These are phyloP conservation scores for Fusarium sp. DNA, from an alignment of 2,329 filamentous ascomycete genomes.

Conservation along the genomic window DNA sequence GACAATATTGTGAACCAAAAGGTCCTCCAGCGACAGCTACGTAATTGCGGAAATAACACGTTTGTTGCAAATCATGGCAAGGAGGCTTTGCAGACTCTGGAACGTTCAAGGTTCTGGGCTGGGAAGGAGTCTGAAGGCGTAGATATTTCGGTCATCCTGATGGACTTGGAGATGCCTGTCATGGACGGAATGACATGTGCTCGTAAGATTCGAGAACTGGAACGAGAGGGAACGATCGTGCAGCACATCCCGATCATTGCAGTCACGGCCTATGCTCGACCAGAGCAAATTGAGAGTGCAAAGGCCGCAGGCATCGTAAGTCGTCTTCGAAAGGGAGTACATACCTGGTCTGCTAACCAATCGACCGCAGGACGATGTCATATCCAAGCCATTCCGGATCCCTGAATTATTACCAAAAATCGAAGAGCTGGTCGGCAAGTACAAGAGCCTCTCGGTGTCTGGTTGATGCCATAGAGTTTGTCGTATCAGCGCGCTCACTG, in stretches of 20 bases:
- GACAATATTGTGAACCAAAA: constrained; percentile 74
- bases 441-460: constrained; percentile 47
- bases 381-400: constrained; percentile 83
- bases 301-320: constrained; percentile 77
- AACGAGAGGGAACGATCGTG: constrained; percentile 67
- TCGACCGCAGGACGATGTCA: constrained; percentile 69
- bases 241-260: constrained; percentile 79
- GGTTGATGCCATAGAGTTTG: constrained; percentile 9
- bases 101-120: constrained; percentile 65
- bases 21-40: constrained; percentile 68
- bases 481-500: neutral
- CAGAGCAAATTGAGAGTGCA: constrained; percentile 76
- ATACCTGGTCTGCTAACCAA: constrained; percentile 9
- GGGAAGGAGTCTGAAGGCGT: constrained; percentile 57
- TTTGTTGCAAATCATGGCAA: constrained; percentile 71
- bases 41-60: constrained; percentile 67
- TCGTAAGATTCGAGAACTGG: constrained; percentile 72
- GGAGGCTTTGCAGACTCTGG: constrained; percentile 67
- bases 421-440: constrained; percentile 61
- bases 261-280: constrained; percentile 83
- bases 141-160: constrained; percentile 73
- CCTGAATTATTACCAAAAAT: constrained; percentile 75
- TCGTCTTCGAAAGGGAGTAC: constrained; percentile 22
- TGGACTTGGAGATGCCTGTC: constrained; percentile 86
- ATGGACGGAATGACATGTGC: constrained; percentile 84